Evolutionary conservation across 257 asterid genomes (phyloP).

Genomic region (Rubia yunnanensis): DNA sequence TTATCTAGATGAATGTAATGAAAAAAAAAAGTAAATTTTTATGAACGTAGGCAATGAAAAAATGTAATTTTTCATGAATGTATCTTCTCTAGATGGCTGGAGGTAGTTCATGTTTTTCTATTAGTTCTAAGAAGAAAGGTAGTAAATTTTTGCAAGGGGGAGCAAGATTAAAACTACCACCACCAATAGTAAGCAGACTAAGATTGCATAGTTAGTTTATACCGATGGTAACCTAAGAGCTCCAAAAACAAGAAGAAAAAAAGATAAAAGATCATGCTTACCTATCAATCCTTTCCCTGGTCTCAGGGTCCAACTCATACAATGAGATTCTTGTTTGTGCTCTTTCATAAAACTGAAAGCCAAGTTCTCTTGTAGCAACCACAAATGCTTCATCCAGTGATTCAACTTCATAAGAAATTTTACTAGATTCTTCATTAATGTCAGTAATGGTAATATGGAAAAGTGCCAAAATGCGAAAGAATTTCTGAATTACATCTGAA

Average conservation of each 20-base stretch:
- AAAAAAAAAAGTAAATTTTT: too few species aligned
- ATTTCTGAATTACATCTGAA: constrained; percentile 54
- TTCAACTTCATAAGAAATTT: constrained; percentile 83
- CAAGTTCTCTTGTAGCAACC: constrained; percentile 86
- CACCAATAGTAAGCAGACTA: background rate
- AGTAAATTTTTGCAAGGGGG: background rate
- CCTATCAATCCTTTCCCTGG: constrained; percentile 59
- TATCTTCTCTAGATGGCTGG: background rate
- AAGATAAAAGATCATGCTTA: constrained; percentile 6
- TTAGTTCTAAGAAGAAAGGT: background rate
- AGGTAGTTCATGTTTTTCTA: background rate
- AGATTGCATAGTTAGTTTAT: too few species aligned
- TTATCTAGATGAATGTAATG: constrained; percentile 30
- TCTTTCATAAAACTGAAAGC: constrained; percentile 74
- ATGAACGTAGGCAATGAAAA: too few species aligned
- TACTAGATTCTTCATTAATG: constrained; percentile 42
- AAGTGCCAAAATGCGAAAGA: constrained; percentile 71
- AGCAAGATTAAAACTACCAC: background rate
- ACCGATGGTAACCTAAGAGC: background rate
- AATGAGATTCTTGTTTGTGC: constrained; percentile 68
- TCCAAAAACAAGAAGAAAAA: too few species aligned
- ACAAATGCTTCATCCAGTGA: constrained; percentile 98
- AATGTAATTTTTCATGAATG: too few species aligned
- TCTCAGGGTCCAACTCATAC: constrained; percentile 60
- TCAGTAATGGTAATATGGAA: constrained; percentile 97